Conservation (phyloP, 2,329 filamentous ascomycete species). For the Capronia epimyces region DNA sequence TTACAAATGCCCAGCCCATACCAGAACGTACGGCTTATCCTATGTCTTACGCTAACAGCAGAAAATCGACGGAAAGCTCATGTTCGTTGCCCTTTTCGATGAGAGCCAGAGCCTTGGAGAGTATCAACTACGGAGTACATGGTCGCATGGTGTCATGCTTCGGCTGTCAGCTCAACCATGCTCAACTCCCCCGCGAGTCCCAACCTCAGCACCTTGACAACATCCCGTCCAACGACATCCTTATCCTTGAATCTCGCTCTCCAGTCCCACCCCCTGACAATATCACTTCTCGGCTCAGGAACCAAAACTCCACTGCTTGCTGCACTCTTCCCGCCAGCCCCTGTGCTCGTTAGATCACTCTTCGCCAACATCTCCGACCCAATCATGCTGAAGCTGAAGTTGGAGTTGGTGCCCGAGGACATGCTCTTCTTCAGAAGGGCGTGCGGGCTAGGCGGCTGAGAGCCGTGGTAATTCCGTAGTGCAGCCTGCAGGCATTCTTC, state of each 20-base stretch:
- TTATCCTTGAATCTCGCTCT: conserved; percentile 51
- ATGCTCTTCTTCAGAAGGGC: conserved; percentile 63
- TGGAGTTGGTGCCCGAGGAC: conserved; percentile 50
- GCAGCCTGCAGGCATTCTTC: conserved; percentile 74
- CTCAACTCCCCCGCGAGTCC: conserved; percentile 67
- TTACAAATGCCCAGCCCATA: too few species aligned
- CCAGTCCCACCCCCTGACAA: conserved; percentile 67
- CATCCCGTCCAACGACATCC: conserved; percentile 58
- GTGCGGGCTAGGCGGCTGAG: conserved; percentile 54
- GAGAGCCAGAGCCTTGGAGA: too few species aligned
- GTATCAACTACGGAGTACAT: too few species aligned
- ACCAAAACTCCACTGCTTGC: conserved; percentile 49
- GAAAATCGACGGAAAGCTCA: too few species aligned
- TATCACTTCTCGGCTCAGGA: conserved; percentile 29
- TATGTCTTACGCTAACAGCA: too few species aligned
- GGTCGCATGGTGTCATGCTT: too few species aligned
- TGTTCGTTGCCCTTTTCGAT: too few species aligned
- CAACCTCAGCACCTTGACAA: conserved; percentile 67
- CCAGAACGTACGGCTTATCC: too few species aligned
- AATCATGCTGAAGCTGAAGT: conserved; percentile 62
- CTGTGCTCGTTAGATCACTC: conserved; percentile 41
- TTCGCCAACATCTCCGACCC: conserved; percentile 67
- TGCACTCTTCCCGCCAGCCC: conserved; percentile 44
- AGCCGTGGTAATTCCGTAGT: conserved; percentile 61
- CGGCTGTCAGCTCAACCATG: conserved; percentile 18